Conservation (phyloP, 2,329 filamentous ascomycete species). For the Penicillium aurantiogriseum region DNA sequence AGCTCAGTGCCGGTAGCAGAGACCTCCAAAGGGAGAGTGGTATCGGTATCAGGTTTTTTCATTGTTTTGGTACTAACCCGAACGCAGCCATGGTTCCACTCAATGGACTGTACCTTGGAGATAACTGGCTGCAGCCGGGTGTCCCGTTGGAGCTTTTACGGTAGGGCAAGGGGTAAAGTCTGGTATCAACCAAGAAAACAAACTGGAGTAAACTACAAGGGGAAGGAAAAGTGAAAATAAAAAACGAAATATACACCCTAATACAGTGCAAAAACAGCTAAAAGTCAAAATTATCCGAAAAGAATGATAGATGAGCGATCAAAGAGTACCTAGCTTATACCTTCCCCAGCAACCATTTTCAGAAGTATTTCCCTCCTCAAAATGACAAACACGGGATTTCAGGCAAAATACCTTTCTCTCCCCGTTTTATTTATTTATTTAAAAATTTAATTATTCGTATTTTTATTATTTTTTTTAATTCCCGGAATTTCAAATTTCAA, state of each 20-base stretch:
- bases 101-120: background rate
- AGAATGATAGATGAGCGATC: conserved; percentile 2
- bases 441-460: background rate
- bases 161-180: conserved; percentile 17
- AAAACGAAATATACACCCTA: background rate
- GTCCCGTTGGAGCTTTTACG: conserved; percentile 4
- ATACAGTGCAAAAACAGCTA: background rate
- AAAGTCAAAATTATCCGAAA: conserved; percentile 4
- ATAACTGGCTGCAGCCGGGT: conserved; percentile 9
- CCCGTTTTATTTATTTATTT: conserved; percentile 7
- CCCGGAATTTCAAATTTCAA: conserved; percentile 6
- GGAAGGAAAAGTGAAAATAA: background rate
- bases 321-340: conserved; percentile 3
- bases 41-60: conserved; percentile 8
- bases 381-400: conserved; percentile 18
- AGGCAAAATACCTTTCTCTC: conserved; percentile 10
- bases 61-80: conserved; percentile 5
- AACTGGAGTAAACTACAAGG: background rate
- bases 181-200: conserved; percentile 4
- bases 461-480: conserved; percentile 2
- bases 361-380: conserved; percentile 13
- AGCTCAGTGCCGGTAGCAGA: conserved; percentile 21
- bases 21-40: background rate
- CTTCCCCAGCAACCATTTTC: conserved; percentile 19
- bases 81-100: background rate